These are phyloP conservation scores for Ophiostoma himal-ulmi DNA, from an alignment of 2,329 filamentous ascomycete species.

Conservation along the genomic window DNA sequence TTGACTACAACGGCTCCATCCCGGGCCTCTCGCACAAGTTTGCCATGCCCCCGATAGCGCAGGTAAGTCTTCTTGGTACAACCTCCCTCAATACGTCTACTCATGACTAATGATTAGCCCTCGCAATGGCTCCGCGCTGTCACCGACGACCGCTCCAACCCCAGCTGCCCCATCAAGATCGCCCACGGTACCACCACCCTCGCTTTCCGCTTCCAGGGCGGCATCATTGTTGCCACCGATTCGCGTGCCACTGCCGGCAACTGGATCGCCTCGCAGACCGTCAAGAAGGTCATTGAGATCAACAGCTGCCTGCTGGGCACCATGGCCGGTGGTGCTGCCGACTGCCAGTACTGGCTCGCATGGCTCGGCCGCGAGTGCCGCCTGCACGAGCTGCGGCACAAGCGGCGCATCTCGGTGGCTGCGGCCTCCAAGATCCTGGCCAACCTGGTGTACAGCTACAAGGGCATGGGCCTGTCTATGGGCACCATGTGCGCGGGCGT, in stretches of 20 bases:
- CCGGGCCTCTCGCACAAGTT: conserved; percentile 86
- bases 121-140: conserved; percentile 92
- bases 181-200: conserved; percentile 98
- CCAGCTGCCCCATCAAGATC: conserved; percentile 97
- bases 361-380: conserved; percentile 99
- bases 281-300: conserved; percentile 99
- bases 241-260: conserved; percentile 94
- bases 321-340: conserved; percentile 96
- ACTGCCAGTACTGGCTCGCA: conserved; percentile 99
- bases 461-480: conserved; percentile 98
- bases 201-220: conserved; percentile 95
- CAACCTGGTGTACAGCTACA: conserved; percentile 97
- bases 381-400: conserved; percentile 97
- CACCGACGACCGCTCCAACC: conserved; percentile 96
- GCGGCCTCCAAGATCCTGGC: conserved; percentile 97
- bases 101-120: conserved; percentile 48
- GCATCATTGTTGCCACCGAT: conserved; percentile 97
- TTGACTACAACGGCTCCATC: conserved; percentile 63
- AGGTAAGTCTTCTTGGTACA: conserved; percentile 52
- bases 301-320: conserved; percentile 90
- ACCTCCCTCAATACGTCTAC: neutral
- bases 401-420: conserved; percentile 95
- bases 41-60: conserved; percentile 84
- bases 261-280: conserved; percentile 99
- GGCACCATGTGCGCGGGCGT: conserved; percentile 99